Conservation (phyloP, 495 filamentous ascomycete species). For the Penicillium chermesinum region DNA sequence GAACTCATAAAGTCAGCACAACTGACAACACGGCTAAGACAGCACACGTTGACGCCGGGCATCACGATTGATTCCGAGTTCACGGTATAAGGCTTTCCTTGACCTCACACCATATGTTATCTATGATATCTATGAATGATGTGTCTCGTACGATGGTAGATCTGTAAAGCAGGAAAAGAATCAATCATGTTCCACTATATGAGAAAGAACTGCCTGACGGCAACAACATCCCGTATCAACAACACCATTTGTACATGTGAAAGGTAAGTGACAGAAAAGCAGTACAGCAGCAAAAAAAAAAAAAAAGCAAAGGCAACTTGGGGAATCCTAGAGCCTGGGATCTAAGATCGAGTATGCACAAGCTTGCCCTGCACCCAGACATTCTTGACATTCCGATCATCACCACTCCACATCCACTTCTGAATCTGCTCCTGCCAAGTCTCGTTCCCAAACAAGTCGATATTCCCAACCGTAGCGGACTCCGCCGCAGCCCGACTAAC, state of each 20-base stretch:
- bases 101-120: too few relatives aligned
- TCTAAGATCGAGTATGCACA: constrained; percentile 50
- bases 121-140: too few relatives aligned
- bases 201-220: background rate
- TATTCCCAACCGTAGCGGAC: constrained; percentile 19
- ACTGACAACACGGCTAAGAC: too few relatives aligned
- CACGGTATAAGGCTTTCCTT: too few relatives aligned
- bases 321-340: background rate
- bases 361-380: constrained; percentile 70
- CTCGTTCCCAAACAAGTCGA: constrained; percentile 85
- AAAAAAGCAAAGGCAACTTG: background rate
- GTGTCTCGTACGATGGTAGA: too few relatives aligned
- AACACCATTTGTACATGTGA: background rate
- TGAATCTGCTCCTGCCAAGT: constrained; percentile 69
- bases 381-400: constrained; percentile 74
- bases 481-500: constrained; percentile 7
- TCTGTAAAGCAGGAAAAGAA: too few relatives aligned
- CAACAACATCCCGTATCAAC: background rate
- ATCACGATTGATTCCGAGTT: too few relatives aligned
- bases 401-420: constrained; percentile 88
- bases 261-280: too few relatives aligned
- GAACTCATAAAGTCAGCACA: too few relatives aligned
- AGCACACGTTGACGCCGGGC: too few relatives aligned
- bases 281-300: too few relatives aligned
- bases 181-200: background rate